A percentile compares a stretch with the other conserved stretches of the same genome.
These are phyloP conservation scores for Erythrophleum ivorense DNA, from an alignment of 331 rosid genomes.

Conservation along the genomic window DNA sequence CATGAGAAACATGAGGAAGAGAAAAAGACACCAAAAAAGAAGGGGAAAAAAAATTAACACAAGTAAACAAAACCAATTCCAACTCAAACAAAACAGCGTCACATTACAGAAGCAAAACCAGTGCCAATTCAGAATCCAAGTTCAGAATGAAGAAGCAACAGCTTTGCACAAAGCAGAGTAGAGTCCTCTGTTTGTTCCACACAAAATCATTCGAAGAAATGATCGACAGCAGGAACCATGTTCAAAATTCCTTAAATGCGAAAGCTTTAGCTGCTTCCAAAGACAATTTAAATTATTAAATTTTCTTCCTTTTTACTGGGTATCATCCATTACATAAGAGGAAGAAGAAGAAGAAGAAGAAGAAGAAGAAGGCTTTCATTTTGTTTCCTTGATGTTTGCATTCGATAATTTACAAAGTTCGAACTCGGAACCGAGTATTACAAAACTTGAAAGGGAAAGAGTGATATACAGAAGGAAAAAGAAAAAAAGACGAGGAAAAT, in stretches of 20 bases:
- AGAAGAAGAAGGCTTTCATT: not conserved
- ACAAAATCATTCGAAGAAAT: too few relatives aligned
- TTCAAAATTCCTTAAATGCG: not conserved
- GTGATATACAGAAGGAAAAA: slow-evolving; percentile 5
- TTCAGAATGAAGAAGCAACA: not conserved
- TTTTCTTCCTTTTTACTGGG: not conserved
- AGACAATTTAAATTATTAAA: not conserved
- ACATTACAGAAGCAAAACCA: not conserved
- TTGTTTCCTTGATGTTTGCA: not conserved
- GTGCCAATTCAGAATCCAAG: not conserved
- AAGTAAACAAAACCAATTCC: not conserved
- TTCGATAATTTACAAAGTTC: not conserved
- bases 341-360: not conserved
- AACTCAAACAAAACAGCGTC: not conserved
- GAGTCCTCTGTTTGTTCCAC: not conserved
- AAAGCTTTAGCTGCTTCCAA: not conserved
- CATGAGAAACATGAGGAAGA: too few relatives aligned
- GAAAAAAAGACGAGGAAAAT: not conserved
- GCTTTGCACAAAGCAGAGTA: not conserved
- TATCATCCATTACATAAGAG: not conserved
- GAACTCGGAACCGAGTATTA: not conserved
- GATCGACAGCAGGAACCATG: too few relatives aligned
- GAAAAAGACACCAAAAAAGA: too few relatives aligned
- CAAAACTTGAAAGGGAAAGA: not conserved
- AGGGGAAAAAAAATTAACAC: too few relatives aligned